Evolutionary conservation across 2,329 filamentous ascomycete genomes (phyloP).

Genomic region (Hypoxylon rubiginosum): DNA sequence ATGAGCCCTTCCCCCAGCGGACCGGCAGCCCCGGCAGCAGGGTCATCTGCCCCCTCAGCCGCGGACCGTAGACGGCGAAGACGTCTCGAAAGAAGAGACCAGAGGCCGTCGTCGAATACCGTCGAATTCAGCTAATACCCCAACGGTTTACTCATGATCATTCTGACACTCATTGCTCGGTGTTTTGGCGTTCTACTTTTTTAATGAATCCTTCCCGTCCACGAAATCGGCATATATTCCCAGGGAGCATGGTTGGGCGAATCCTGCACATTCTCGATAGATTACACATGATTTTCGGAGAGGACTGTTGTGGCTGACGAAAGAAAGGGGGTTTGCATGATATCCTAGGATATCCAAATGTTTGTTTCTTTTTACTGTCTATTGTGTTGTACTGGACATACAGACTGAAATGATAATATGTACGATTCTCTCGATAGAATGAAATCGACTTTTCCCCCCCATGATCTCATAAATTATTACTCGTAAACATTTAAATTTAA

Average conservation of each 20-base stretch:
- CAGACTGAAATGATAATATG: slow-evolving; percentile 40
- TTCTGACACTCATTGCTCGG: slow-evolving; percentile 35
- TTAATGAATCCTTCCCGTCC: slow-evolving; percentile 21
- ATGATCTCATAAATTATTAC: slow-evolving; percentile 4
- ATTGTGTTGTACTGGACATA: slow-evolving; percentile 24
- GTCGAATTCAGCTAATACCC: slow-evolving; percentile 41
- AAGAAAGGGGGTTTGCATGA: slow-evolving; percentile 33
- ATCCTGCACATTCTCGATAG: slow-evolving; percentile 13
- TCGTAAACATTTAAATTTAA: background rate
- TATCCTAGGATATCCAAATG: slow-evolving; percentile 31
- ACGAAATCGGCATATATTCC: slow-evolving; percentile 32
- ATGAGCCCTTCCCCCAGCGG: slow-evolving; percentile 63
- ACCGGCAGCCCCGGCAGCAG: slow-evolving; percentile 51
- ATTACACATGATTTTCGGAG: slow-evolving; percentile 32
- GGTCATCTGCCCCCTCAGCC: slow-evolving; percentile 56
- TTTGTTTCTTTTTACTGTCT: slow-evolving; percentile 26
- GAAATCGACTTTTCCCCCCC: slow-evolving; percentile 19
- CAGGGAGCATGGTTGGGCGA: slow-evolving; percentile 28
- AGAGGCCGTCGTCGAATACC: slow-evolving; percentile 48
- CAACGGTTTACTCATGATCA: slow-evolving; percentile 10
- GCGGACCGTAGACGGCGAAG: slow-evolving; percentile 69
- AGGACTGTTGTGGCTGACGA: slow-evolving; percentile 10
- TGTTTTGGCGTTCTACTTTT: slow-evolving; percentile 41
- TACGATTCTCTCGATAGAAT: slow-evolving; percentile 27
- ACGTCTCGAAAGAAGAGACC: slow-evolving; percentile 66